A percentile compares a stretch with the other conserved stretches of the same genome.
Evolutionary conservation across 306 rosid genomes (phyloP).

Genomic region (Potentilla sterilis): DNA sequence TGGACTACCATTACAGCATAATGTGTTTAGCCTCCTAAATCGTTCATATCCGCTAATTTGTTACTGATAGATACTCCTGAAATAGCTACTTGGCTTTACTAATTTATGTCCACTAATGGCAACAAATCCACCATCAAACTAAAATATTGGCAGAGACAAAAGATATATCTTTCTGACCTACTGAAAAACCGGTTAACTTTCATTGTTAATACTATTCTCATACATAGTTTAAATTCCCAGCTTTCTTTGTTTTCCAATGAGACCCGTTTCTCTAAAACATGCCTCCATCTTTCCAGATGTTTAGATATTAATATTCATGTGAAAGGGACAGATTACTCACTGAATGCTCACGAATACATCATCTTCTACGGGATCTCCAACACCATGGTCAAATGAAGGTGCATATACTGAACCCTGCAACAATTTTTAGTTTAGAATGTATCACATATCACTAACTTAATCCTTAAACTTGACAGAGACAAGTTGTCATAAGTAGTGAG

Average conservation of each 20-base stretch:
- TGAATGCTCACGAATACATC: conserved; percentile 70
- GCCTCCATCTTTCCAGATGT: not conserved
- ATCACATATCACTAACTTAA: conserved; percentile 1
- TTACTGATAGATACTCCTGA: not conserved
- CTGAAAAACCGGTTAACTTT: not conserved
- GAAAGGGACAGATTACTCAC: conserved; percentile 51
- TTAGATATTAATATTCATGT: conserved; percentile 3
- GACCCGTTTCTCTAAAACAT: not conserved
- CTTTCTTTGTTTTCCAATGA: not conserved
- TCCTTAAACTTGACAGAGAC: conserved; percentile 10
- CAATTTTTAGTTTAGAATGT: conserved; percentile 35
- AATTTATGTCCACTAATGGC: not conserved
- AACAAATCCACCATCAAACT: not conserved
- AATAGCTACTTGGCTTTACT: not conserved
- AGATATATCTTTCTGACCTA: not conserved
- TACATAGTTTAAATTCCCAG: not conserved
- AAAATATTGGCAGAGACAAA: not conserved
- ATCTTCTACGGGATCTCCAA: conserved; percentile 91
- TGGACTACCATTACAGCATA: not conserved
- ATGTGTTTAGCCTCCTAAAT: not conserved
- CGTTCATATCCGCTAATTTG: not conserved
- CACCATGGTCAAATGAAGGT: conserved; percentile 91
- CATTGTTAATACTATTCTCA: not conserved
- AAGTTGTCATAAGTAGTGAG: conserved; percentile 18
- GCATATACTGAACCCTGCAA: conserved; percentile 88